Evolutionary conservation across 2,329 filamentous ascomycete genomes (phyloP), one percentile per base, ranked within the genome.

Genomic region (Fusarium sp.): DNA sequence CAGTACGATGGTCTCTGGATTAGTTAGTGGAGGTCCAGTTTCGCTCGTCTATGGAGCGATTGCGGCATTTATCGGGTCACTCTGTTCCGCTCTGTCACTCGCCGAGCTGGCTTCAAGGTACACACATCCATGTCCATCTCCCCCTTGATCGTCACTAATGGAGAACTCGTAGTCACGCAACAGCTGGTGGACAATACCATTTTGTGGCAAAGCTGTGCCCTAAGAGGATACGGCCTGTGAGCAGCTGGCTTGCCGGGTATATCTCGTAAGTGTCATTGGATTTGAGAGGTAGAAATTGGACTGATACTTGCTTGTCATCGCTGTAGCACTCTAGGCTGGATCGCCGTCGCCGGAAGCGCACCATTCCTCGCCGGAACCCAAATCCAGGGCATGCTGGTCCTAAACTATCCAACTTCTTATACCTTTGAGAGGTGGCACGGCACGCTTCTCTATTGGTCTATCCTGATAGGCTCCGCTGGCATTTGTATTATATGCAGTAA

Each of bases 171-270:
- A 64, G 62, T 9, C 36, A 58, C 10, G 36, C 62, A 8, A 46
- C 67, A 1, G 67, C 67, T 6, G 67, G 67, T 4, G 67, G 67
- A 2, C 67, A 69, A 20, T 69, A 69, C 24, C 59, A 69, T 14
- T 69, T 66, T 55, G 58, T 63, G 16, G 62, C 67, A 9, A 46
- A 40, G 33, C 16, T 67, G 6, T 60, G 14, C 14, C 51, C 56
- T 6, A 46, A 62, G 20, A 64, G 22, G 1, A 44, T 56, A 17
- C 56, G 57, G 33, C 36, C 64, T 6, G 2, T 57, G 12, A 46
- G 40, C 3, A 58, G n/a, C 2, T 61, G 20, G 58, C 40, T 51
- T 11, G 38, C 67, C 14, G 67, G 63, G 6, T 69, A 57, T n/a
- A 36, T 62, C 20, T 58, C 55, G 11, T 22, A 55, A 14, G 51